Evolutionary conservation across 352 stramenopile genomes (phyloP).

Genomic region (Phytopythium sindhum): DNA sequence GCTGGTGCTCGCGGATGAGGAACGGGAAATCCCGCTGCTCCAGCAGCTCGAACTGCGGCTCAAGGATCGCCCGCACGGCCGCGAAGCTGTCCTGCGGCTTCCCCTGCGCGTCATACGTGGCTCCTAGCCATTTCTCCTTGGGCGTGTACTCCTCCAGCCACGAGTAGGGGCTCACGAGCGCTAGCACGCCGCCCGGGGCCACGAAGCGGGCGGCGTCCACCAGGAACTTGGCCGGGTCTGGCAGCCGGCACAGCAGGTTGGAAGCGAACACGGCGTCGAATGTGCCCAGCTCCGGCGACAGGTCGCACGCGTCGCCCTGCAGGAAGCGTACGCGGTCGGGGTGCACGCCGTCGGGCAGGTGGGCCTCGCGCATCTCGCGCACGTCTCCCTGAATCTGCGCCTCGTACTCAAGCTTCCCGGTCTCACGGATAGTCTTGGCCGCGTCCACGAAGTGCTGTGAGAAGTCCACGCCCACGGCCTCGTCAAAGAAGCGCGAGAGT

Average conservation of each 20-base stretch:
- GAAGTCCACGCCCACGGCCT: constrained; percentile 94
- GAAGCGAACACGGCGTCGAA: constrained; percentile 95
- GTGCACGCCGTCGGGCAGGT: constrained; percentile 62
- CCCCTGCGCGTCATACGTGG: constrained; percentile 31
- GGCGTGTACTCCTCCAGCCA: constrained; percentile 97
- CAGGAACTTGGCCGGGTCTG: constrained; percentile 90
- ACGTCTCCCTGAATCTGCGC: constrained; percentile 90
- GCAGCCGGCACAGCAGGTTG: constrained; percentile 95
- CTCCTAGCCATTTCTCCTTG: constrained; percentile 88
- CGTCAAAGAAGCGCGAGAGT: constrained; percentile 90
- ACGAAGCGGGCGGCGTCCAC: constrained; percentile 83
- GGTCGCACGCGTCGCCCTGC: constrained; percentile 92
- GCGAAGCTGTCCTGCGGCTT: constrained; percentile 65
- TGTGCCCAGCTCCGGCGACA: constrained; percentile 64
- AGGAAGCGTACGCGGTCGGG: constrained; percentile 83
- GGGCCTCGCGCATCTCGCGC: constrained; percentile 41
- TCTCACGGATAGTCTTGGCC: constrained; percentile 84
- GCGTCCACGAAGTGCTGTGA: constrained; percentile 87
- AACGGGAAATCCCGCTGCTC: constrained; percentile 86
- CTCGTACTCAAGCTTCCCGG: constrained; percentile 77
- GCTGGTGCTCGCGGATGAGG: constrained; percentile 90
- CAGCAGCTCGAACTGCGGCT: constrained; percentile 72
- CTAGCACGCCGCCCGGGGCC: constrained; percentile 89
- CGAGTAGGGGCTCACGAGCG: constrained; percentile 96
- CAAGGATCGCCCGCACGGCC: constrained; percentile 55